Evolutionary conservation across 2,329 filamentous ascomycete species (phyloP).

Genomic region (Pestalotiopsis sp.): DNA sequence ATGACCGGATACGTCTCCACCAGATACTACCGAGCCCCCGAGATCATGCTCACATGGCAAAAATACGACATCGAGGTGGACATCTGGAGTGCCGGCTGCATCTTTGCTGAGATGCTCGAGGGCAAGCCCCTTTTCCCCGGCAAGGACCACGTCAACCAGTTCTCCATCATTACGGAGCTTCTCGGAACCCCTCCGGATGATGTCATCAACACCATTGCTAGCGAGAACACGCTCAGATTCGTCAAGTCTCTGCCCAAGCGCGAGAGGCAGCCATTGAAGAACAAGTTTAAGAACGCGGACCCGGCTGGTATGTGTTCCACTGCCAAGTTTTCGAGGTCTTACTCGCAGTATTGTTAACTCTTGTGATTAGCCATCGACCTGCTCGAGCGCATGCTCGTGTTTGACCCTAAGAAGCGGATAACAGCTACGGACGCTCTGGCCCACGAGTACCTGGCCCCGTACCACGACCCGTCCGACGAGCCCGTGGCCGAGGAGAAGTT

Average conservation of each 20-base stretch:
- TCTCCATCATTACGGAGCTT: slow-evolving; percentile 98
- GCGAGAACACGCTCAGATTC: slow-evolving; percentile 96
- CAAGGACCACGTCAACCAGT: slow-evolving; percentile 99
- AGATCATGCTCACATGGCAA: slow-evolving; percentile 99
- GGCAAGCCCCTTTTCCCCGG: slow-evolving; percentile 97
- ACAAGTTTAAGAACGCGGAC: slow-evolving; percentile 97
- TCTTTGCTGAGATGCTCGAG: slow-evolving; percentile 99
- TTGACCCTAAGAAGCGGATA: slow-evolving; percentile 95
- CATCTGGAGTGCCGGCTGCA: slow-evolving; percentile 98
- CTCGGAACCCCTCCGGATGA: slow-evolving; percentile 96
- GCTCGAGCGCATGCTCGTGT: slow-evolving; percentile 95
- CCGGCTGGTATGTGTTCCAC: slow-evolving; percentile 63
- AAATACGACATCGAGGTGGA: slow-evolving; percentile 99
- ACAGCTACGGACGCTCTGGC: slow-evolving; percentile 83
- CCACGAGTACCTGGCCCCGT: slow-evolving; percentile 92
- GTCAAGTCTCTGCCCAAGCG: slow-evolving; percentile 96
- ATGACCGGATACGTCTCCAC: slow-evolving; percentile 99
- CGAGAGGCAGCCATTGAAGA: slow-evolving; percentile 80
- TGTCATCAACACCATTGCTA: slow-evolving; percentile 98
- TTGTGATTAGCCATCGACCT: slow-evolving; percentile 76
- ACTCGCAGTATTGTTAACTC: slow-evolving; percentile 1
- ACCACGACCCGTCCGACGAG: slow-evolving; percentile 97
- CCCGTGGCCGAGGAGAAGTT: slow-evolving; percentile 96
- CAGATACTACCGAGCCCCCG: slow-evolving; percentile 95
- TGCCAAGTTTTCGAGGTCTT: too few relatives aligned